Evolutionary conservation across 2,329 filamentous ascomycete species (phyloP).

Genomic region (Stagonosporopsis tanaceti): DNA sequence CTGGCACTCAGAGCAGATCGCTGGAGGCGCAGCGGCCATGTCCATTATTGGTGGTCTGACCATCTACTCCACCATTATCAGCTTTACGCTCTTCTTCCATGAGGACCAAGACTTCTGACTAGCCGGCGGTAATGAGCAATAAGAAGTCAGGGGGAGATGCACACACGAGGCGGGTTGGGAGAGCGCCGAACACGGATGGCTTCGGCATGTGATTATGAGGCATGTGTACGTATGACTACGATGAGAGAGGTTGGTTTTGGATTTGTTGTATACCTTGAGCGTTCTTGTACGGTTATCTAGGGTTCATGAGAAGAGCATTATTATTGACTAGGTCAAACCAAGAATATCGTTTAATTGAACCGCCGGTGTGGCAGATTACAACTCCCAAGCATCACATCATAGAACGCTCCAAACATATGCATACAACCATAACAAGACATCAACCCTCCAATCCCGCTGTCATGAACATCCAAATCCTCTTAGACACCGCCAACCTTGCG

Average conservation of each 20-base stretch:
- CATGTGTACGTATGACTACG: slow-evolving; percentile 7
- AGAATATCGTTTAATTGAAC: slow-evolving; percentile 11
- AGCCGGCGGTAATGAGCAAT: slow-evolving; percentile 37
- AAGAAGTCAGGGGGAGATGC: slow-evolving; percentile 1
- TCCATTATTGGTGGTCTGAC: slow-evolving; percentile 88
- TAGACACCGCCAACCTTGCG: background rate
- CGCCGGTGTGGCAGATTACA: background rate
- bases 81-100: slow-evolving; percentile 97
- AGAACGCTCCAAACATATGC: slow-evolving; percentile 19
- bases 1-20: slow-evolving; percentile 85
- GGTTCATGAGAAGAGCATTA: slow-evolving; percentile 3
- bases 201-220: slow-evolving; percentile 11
- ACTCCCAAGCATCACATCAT: slow-evolving; percentile 1
- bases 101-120: slow-evolving; percentile 92
- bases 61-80: slow-evolving; percentile 98
- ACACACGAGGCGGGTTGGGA: background rate
- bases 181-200: slow-evolving; percentile 1
- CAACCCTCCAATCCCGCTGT: slow-evolving; percentile 6
- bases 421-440: slow-evolving; percentile 18
- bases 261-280: slow-evolving; percentile 29
- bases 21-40: slow-evolving; percentile 89
- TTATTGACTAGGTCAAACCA: slow-evolving; percentile 1
- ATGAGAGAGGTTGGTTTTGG: slow-evolving; percentile 17
- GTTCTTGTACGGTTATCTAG: slow-evolving; percentile 37
- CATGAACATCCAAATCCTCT: slow-evolving; percentile 4